phyloP scores from a whole-genome alignment of 345 rosid genomes.

The Cardamine occulta region DNA sequence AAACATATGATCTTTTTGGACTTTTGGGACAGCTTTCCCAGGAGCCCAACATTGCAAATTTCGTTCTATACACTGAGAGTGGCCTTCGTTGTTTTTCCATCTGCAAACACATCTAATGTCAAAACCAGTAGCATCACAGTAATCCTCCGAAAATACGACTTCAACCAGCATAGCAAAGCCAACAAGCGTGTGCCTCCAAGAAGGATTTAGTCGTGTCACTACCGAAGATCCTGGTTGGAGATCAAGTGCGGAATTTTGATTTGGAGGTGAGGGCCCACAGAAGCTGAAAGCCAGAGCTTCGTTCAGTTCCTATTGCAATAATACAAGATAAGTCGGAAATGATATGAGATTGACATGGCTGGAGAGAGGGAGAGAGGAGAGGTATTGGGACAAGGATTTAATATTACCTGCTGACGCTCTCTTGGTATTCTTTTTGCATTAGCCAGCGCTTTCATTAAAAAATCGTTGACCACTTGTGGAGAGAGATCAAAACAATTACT shows the following conservation, averaged over 20 bases:
- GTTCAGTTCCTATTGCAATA: neutral
- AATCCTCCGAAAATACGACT: neutral
- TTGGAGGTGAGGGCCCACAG: neutral
- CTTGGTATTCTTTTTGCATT: neutral
- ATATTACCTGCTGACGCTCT: neutral
- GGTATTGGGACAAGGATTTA: no score
- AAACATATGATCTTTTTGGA: neutral
- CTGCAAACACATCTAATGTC: neutral
- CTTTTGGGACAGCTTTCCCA: neutral
- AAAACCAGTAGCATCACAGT: neutral
- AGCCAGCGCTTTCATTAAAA: neutral
- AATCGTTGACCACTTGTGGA: neutral
- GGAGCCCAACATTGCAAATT: neutral
- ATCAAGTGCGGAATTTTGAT: neutral
- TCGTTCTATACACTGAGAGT: neutral
- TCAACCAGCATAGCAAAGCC: conserved; percentile 15
- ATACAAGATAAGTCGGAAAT: neutral
- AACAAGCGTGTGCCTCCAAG: neutral
- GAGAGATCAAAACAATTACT: conserved; percentile 30
- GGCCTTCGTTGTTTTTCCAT: neutral
- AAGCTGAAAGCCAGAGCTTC: neutral
- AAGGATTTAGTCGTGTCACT: neutral
- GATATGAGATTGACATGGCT: no score
- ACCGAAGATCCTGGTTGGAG: neutral
- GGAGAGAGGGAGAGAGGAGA: no score